Conservation (phyloP, 495 filamentous ascomycete genomes). For the Aspergillus sclerotiicarbonarius region DNA sequence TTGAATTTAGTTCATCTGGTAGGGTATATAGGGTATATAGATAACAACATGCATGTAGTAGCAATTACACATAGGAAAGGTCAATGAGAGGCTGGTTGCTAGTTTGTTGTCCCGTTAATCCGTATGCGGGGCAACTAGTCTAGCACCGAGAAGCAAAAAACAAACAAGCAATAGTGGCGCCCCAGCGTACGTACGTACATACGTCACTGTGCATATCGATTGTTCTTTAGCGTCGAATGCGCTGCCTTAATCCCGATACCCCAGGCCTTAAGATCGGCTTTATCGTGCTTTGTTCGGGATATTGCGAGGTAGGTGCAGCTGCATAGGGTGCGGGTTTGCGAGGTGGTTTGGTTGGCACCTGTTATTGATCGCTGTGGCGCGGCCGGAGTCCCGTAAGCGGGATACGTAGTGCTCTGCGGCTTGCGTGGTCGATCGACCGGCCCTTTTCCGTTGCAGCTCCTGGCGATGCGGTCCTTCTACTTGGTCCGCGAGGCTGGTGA, state of each 20-base stretch:
- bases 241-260: background rate
- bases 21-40: too few relatives aligned
- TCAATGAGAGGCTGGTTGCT: background rate
- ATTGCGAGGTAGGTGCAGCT: background rate
- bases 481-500: background rate
- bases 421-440: background rate
- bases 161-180: constrained; percentile 2
- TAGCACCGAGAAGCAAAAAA: background rate
- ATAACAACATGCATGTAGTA: background rate
- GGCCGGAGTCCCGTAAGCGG: background rate
- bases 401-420: background rate
- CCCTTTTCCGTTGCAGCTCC: background rate
- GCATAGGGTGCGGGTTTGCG: background rate
- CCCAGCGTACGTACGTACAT: background rate
- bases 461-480: background rate
- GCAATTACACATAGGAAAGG: constrained; percentile 1
- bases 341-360: background rate
- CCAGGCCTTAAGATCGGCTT: background rate
- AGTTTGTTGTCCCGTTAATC: background rate
- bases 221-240: background rate
- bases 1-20: too few relatives aligned
- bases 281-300: background rate
- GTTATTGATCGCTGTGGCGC: background rate
- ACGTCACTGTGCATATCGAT: constrained; percentile 3
- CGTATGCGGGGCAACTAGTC: background rate